Evolutionary conservation across 129 eudicot species (phyloP), one percentile per base, ranked within the genome.

Genomic region (Glebionis coronaria): DNA sequence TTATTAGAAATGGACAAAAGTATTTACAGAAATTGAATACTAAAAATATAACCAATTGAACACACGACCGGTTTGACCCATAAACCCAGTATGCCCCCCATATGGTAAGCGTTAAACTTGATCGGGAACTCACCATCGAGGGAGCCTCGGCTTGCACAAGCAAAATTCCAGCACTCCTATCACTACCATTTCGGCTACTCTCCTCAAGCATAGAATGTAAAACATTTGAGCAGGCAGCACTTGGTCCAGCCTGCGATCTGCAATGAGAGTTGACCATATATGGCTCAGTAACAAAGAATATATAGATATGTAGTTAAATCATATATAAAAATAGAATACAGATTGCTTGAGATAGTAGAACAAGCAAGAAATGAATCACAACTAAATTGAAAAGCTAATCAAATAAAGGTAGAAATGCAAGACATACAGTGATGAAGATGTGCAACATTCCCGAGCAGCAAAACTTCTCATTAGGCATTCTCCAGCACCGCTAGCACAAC

Each of bases 401-500:
- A 49, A 2, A 15, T 15, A 8, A 58, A 55, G 44, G 73, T 14
- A 14, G 35, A 47, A 56, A 73, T 55, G 50, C 12, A 71, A 58
- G 25, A 73, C 79, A 56, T 94, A 94, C 99, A 94, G 59, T 71
- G 87, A 81, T 52, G 91, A 78, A 42, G 95, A 81, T 6, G 78
- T 46, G 54, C 95, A 94, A 76, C 97, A 94, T 75, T 94, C 93
- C 40, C 85, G 85, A 68, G 99, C 95, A 74, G 87, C 82, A 71
- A 94, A 84, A 23, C 80, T 93, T 70, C 69, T 89, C 97, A 89
- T 84, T 44, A 94, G 83, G 68, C 76, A 87, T 70, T 94, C 99
- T 59, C 99, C 99, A 68, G 95, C 90, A 76, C 99, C 99, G 63
- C 88, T 89, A 62, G 81, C 95, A 84, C 99, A 94, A 74, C 93